Evolutionary conservation across 2,329 filamentous ascomycete species (phyloP).

Genomic region (Tympanopsis confertula): DNA sequence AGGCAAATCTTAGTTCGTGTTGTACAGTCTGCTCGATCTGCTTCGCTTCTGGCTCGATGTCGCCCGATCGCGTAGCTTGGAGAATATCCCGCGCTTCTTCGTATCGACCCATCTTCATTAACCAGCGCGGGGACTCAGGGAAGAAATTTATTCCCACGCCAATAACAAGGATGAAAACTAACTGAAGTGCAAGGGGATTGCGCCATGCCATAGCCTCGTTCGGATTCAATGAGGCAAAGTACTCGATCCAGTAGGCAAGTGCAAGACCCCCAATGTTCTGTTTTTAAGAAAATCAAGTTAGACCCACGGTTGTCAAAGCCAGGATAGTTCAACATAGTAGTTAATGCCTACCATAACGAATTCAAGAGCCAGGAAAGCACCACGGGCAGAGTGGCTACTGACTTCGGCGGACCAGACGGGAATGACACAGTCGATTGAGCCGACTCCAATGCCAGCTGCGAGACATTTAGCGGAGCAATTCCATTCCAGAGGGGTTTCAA

Average conservation of each 20-base stretch:
- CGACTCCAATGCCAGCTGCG: not conserved
- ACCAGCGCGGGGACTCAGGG: constrained; percentile 9
- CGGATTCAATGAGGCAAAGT: constrained; percentile 6
- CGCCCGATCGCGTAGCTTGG: constrained; percentile 6
- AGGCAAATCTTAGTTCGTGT: constrained; percentile 8
- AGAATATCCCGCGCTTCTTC: constrained; percentile 8
- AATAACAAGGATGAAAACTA: constrained; percentile 8
- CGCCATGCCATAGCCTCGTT: constrained; percentile 9
- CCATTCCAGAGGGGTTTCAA: not conserved
- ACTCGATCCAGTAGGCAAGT: constrained; percentile 10
- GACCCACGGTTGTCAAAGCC: not conserved
- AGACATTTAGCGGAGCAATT: not conserved
- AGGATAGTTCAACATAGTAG: too few species aligned
- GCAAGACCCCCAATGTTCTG: constrained; percentile 10
- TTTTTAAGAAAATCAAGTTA: not conserved
- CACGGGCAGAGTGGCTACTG: not conserved
- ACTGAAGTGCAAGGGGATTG: constrained; percentile 8
- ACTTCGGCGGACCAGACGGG: constrained; percentile 1
- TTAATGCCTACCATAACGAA: not conserved
- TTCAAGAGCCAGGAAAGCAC: not conserved
- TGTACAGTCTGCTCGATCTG: constrained; percentile 9
- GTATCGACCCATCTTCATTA: constrained; percentile 10
- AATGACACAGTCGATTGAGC: not conserved
- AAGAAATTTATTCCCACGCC: constrained; percentile 9
- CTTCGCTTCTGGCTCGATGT: constrained; percentile 6